phyloP scores from a whole-genome alignment of 139 green algal genomes.

The Pseudopediastrum boryanum region DNA sequence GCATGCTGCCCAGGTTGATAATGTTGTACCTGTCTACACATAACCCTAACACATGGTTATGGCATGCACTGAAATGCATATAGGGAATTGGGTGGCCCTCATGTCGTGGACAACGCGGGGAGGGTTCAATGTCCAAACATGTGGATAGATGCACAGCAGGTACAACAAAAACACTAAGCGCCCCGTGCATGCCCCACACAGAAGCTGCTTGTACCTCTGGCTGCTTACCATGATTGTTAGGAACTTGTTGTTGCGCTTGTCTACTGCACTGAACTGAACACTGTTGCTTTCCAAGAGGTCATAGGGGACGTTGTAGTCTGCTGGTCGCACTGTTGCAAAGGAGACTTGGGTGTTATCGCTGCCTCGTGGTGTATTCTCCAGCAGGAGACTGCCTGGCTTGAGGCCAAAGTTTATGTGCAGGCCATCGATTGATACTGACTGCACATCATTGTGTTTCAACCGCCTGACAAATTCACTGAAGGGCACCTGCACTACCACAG shows the following conservation, averaged over 20 bases:
- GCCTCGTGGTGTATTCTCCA: conserved; percentile 11
- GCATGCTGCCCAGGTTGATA: too few species aligned
- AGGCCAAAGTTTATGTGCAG: conserved; percentile 59
- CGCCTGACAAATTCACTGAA: conserved; percentile 80
- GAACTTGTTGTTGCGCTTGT: conserved; percentile 58
- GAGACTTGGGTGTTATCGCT: conserved; percentile 29
- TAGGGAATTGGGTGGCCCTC: too few species aligned
- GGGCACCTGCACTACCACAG: conserved; percentile 50
- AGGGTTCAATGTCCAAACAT: too few species aligned
- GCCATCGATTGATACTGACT: conserved; percentile 77
- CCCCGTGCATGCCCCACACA: too few species aligned
- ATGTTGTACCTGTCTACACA: too few species aligned
- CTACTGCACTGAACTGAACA: conserved; percentile 73
- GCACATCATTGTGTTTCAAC: conserved; percentile 74
- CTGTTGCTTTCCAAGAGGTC: conserved; percentile 64
- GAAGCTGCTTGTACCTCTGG: background rate
- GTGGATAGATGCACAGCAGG: too few species aligned
- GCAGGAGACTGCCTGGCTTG: conserved; percentile 37
- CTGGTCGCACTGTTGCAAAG: conserved; percentile 78
- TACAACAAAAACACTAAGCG: too few species aligned
- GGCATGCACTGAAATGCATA: too few species aligned
- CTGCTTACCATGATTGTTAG: conserved; percentile 69
- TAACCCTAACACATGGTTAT: too few species aligned
- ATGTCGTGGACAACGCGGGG: too few species aligned
- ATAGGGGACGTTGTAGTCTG: conserved; percentile 84